Conservation (phyloP, 2,329 filamentous ascomycete genomes). For the Endothia cerciana region DNA sequence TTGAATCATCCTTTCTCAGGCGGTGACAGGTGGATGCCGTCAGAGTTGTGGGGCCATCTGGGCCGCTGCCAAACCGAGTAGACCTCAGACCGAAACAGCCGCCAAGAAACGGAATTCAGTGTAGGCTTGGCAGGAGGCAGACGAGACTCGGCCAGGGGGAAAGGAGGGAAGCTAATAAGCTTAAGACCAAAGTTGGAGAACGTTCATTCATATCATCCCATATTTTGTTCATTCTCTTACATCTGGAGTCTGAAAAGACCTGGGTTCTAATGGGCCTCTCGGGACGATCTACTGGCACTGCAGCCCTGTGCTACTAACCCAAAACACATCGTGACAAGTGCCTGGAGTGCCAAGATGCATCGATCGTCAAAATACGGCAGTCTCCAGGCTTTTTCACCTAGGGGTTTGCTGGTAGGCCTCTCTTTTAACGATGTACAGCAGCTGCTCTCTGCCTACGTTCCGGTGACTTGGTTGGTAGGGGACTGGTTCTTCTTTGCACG, state of each 20-base stretch:
- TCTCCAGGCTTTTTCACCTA: neutral
- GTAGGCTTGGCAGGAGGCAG: slow-evolving; percentile 14
- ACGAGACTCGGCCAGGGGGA: slow-evolving; percentile 1
- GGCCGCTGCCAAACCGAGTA: neutral
- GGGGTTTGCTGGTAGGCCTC: neutral
- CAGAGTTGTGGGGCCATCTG: neutral
- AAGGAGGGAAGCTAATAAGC: neutral
- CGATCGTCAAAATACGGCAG: slow-evolving; percentile 9
- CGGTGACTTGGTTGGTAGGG: slow-evolving; percentile 10
- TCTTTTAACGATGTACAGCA: slow-evolving; percentile 17
- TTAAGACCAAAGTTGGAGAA: neutral
- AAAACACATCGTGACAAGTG: slow-evolving; percentile 17
- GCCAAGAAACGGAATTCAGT: slow-evolving; percentile 21
- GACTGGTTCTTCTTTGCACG: slow-evolving; percentile 7
- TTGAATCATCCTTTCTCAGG: neutral
- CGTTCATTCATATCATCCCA: slow-evolving; percentile 17
- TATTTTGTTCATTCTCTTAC: slow-evolving; percentile 25
- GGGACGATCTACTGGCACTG: slow-evolving; percentile 3
- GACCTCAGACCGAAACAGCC: slow-evolving; percentile 19
- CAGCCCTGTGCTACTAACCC: neutral
- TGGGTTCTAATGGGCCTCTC: slow-evolving; percentile 1
- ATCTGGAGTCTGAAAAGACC: slow-evolving; percentile 20
- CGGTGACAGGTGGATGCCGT: neutral
- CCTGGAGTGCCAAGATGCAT: slow-evolving; percentile 24
- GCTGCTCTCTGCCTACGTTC: slow-evolving; percentile 4